These are phyloP conservation scores for Grigorovia yakushimaensis DNA, from an alignment of 805 yeast genomes.

Conservation along the genomic window DNA sequence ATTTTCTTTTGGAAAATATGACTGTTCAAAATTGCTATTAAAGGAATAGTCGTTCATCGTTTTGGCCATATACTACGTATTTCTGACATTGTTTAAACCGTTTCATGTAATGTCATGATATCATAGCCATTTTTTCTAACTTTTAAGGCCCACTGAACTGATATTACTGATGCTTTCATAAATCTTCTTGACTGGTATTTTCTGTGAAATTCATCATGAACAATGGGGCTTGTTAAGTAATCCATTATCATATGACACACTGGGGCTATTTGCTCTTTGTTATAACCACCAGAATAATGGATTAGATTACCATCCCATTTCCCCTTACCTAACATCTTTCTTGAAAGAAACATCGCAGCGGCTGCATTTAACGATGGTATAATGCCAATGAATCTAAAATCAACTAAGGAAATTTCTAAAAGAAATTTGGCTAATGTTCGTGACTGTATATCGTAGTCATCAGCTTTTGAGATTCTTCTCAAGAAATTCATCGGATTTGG, in stretches of 20 bases:
- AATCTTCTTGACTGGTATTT: constrained; percentile 85
- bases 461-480: constrained; percentile 87
- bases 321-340: constrained; percentile 59
- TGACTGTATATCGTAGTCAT: constrained; percentile 82
- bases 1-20: neutral
- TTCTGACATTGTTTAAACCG: neutral
- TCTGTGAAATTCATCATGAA: constrained; percentile 86
- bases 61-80: too few relatives aligned
- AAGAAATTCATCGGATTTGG: constrained; percentile 92
- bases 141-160: constrained; percentile 76
- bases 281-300: constrained; percentile 87
- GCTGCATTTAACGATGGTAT: constrained; percentile 81
- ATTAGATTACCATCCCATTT: constrained; percentile 82
- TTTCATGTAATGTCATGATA: constrained; percentile 32
- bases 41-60: too few relatives aligned
- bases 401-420: constrained; percentile 70
- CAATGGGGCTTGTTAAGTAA: constrained; percentile 69
- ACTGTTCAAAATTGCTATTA: too few relatives aligned
- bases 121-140: constrained; percentile 31
- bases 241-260: constrained; percentile 67
- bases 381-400: constrained; percentile 65
- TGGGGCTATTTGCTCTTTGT: constrained; percentile 60
- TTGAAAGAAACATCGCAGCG: constrained; percentile 77
- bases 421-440: constrained; percentile 85
- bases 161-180: constrained; percentile 72